Evolutionary conservation across 2,329 filamentous ascomycete species (phyloP), one percentile per base, ranked within the genome.

Genomic region (Cladophialophora exuberans): DNA sequence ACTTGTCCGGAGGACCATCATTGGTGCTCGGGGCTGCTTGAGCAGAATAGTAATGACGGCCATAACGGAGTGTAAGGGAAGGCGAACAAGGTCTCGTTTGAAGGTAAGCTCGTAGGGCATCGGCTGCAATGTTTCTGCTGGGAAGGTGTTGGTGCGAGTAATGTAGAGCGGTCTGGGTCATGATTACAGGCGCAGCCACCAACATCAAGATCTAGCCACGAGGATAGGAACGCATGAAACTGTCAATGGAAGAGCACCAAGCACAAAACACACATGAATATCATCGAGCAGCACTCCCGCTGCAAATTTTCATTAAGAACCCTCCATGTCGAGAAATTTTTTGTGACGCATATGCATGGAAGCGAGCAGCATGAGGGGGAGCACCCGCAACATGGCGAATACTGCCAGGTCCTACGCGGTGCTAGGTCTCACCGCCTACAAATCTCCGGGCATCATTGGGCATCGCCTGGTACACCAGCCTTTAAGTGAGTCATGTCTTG

Each of bases 141-240:
- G 58, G 15, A 65, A 62, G 50, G 63, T 63, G 60, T 66, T 65
- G 38, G 66, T 62, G 44, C 38, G 47, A 51, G 17, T 38, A 31
- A 22, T 7, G 65, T 39, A 71, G 54, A 49, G 67, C 63, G 61
- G 66, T 67, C 44, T 66, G 66, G 66, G 63, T 70, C 71, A 74
- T 74, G 64, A 56, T 69, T 66, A 63, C 13, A 17, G 15, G 23
- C n/a, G 25, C 23, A 30, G 42, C 31, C 23, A 31, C 63, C 64
- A 61, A 20, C 10, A 54, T 64, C 56, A 42, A 52, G 48, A 39
- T 9, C 33, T 28, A 47, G 30, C 38, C 22, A 18, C 3, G 20
- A 15, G 28, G 25, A 20, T 20, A 31, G 18, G 20, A 23, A 6
- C 22, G 28, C 6, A 31, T 28, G 17, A 20, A 9, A 26, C 10